Evolutionary conservation across 805 yeast genomes (phyloP).

Genomic region (Cyberlindnera bimundalis): DNA sequence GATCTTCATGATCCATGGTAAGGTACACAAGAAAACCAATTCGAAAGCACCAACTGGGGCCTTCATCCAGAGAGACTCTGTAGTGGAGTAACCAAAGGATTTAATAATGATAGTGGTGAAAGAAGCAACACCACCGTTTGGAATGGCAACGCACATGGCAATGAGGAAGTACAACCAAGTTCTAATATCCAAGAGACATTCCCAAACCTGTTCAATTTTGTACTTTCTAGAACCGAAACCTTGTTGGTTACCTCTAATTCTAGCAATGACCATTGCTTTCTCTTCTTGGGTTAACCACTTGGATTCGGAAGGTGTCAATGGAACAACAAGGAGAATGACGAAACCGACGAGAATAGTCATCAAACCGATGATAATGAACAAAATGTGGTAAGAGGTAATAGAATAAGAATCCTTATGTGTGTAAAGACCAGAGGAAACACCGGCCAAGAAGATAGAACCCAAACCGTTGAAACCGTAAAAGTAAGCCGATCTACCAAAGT

Average conservation of each 20-base stretch:
- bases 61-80: slow-evolving; percentile 29
- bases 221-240: slow-evolving; percentile 41
- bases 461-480: slow-evolving; percentile 29
- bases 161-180: slow-evolving; percentile 38
- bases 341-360: slow-evolving; percentile 47
- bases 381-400: slow-evolving; percentile 48
- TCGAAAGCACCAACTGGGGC: slow-evolving; percentile 38
- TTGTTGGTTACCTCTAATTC: slow-evolving; percentile 41
- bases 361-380: slow-evolving; percentile 51
- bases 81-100: slow-evolving; percentile 37
- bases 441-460: slow-evolving; percentile 40
- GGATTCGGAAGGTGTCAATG: slow-evolving; percentile 43
- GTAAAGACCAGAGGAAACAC: slow-evolving; percentile 42
- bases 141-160: slow-evolving; percentile 33
- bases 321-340: slow-evolving; percentile 39
- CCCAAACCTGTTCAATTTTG: slow-evolving; percentile 34
- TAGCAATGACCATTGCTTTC: slow-evolving; percentile 38
- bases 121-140: slow-evolving; percentile 45
- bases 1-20: slow-evolving; percentile 10
- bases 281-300: slow-evolving; percentile 40
- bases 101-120: slow-evolving; percentile 40
- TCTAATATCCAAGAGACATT: slow-evolving; percentile 32
- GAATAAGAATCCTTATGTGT: slow-evolving; percentile 28
- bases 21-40: slow-evolving; percentile 27
- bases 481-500: slow-evolving; percentile 33